Percentiles rank a stretch among this genome's conserved stretches.
Conservation (phyloP, 257 asterid genomes). For the Rubia yunnanensis region DNA sequence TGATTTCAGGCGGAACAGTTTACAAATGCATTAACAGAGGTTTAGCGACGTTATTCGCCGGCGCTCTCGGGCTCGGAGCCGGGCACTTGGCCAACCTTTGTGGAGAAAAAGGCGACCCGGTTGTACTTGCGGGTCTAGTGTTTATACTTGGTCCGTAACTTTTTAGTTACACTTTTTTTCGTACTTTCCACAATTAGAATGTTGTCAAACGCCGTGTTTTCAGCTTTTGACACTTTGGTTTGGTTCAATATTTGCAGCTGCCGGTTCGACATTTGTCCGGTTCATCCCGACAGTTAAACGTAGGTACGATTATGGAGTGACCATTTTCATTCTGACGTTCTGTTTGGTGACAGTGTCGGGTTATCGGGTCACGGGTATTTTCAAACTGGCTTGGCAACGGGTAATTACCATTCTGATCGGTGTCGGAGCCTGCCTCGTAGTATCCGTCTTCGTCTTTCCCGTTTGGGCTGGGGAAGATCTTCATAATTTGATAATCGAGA, state of each 20-base stretch:
- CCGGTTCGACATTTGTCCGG: slow-evolving; percentile 44
- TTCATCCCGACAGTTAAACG: slow-evolving; percentile 54
- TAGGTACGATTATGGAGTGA: slow-evolving; percentile 65
- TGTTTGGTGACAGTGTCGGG: slow-evolving; percentile 76
- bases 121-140: slow-evolving; percentile 52
- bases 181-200: background rate
- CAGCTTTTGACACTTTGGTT: too few relatives aligned
- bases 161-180: background rate
- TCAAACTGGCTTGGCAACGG: slow-evolving; percentile 55
- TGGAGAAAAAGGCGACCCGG: slow-evolving; percentile 62
- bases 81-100: slow-evolving; percentile 49
- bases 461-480: slow-evolving; percentile 92
- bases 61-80: slow-evolving; percentile 68
- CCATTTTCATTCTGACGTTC: slow-evolving; percentile 64
- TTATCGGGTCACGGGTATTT: slow-evolving; percentile 38
- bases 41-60: slow-evolving; percentile 64
- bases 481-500: slow-evolving; percentile 33
- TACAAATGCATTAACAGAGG: slow-evolving; percentile 62
- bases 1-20: slow-evolving; percentile 54
- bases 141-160: slow-evolving; percentile 42
- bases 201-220: background rate
- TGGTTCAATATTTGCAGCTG: too few relatives aligned
- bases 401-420: slow-evolving; percentile 57
- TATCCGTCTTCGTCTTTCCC: slow-evolving; percentile 50
- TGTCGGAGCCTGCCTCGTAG: slow-evolving; percentile 45